Base-by-base conservation (phyloP, 208 protist genomes). In the Acanthamoeba divionensis region DNA sequence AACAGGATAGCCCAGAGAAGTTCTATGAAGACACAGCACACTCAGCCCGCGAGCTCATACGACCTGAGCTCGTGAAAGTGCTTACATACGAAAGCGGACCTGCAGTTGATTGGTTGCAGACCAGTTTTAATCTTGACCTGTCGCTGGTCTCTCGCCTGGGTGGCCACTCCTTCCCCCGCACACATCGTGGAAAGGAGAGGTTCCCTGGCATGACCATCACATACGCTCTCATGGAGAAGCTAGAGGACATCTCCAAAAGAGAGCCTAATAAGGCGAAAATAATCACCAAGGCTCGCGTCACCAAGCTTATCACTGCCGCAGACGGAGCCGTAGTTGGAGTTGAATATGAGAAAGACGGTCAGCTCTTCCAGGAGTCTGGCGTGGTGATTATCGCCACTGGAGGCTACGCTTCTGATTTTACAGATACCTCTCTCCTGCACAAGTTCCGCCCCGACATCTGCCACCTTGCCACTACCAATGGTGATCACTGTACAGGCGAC, bases 131-230 rank as follows among this genome's bases (percentile, higher is more conserved):
- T n/a, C n/a, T n/a, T n/a, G n/a, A n/a, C n/a, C n/a, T n/a, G n/a
- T n/a, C n/a, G n/a, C n/a, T n/a, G n/a, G n/a, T n/a, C n/a, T n/a
- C n/a, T n/a, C n/a, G n/a, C n/a, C n/a, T n/a, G n/a, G n/a, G n/a
- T n/a, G n/a, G n/a, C n/a, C n/a, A n/a, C n/a, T n/a, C n/a, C n/a
- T n/a, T n/a, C n/a, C n/a, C n/a, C n/a, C n/a, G n/a, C n/a, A n/a
- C n/a, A n/a, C n/a, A n/a, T n/a, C n/a, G n/a, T n/a, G n/a, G n/a
- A n/a, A n/a, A n/a, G n/a, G n/a, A n/a, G n/a, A n/a, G n/a, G 24
- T 65, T 65, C 52, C 45, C 98, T 87, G 97, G 97, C 55, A 97
- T 94, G 89, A 96, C 96, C 62, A 98, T 98, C 89, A 97, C 97
- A 91, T 93, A 90, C 52, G 96, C 94, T 21, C 93, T 98, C 10